Percentiles rank a stretch among this genome's conserved stretches.
Conservation (phyloP, 2,329 filamentous ascomycete genomes). For the Diaporthe australafricana region DNA sequence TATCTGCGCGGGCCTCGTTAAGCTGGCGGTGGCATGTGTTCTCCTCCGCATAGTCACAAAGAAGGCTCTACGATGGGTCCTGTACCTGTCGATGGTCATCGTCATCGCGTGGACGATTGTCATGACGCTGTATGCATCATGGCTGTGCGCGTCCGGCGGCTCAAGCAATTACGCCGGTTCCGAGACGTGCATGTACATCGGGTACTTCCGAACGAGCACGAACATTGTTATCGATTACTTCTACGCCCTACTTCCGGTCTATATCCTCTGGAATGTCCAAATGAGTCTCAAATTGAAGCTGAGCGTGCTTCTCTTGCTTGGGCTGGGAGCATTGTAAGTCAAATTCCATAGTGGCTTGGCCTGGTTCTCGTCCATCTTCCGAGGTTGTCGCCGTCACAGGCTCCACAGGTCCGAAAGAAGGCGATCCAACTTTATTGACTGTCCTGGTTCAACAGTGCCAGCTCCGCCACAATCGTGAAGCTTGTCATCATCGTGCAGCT, state of each 20-base stretch:
- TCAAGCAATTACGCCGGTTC: too few relatives aligned
- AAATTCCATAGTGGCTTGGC: not conserved
- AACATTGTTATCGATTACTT: constrained; percentile 50
- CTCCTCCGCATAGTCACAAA: too few relatives aligned
- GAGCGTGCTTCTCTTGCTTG: constrained; percentile 44
- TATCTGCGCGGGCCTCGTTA: too few relatives aligned
- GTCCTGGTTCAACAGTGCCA: constrained; percentile 40
- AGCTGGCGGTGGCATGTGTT: too few relatives aligned
- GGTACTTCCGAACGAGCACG: constrained; percentile 46
- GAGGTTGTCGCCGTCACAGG: not conserved
- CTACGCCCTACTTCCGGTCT: constrained; percentile 46
- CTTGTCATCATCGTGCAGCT: constrained; percentile 47
- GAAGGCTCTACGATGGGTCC: too few relatives aligned
- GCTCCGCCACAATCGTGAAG: constrained; percentile 48
- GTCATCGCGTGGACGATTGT: too few relatives aligned
- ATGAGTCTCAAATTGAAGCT: constrained; percentile 44
- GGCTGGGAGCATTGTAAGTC: constrained; percentile 46
- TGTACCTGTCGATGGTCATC: too few relatives aligned
- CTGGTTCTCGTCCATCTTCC: not conserved
- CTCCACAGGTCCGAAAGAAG: not conserved
- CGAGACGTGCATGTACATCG: constrained; percentile 42
- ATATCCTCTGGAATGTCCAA: constrained; percentile 44
- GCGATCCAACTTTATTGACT: not conserved
- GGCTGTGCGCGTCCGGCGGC: too few relatives aligned
- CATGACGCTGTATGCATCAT: too few relatives aligned